Conservation (phyloP, 2,329 filamentous ascomycete species). For the Aspergillus uvarum region DNA sequence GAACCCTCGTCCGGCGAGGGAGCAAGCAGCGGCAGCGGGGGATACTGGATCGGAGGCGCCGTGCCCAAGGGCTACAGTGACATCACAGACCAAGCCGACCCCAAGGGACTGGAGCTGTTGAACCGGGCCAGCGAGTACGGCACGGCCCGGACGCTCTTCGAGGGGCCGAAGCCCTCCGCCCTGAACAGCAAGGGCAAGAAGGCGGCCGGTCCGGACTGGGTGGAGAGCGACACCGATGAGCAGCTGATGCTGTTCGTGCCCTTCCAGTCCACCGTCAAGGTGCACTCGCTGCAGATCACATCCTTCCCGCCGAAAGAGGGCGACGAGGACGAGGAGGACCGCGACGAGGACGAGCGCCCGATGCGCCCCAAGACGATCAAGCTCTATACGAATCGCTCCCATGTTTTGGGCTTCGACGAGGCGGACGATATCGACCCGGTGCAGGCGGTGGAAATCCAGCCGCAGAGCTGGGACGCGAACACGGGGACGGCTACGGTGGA, state of each 20-base stretch:
- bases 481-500: slow-evolving; percentile 70
- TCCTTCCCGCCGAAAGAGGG: slow-evolving; percentile 61
- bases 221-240: slow-evolving; percentile 95
- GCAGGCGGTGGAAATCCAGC: slow-evolving; percentile 72
- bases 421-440: slow-evolving; percentile 81
- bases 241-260: slow-evolving; percentile 92
- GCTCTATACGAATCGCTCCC: slow-evolving; percentile 82
- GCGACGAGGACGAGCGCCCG: slow-evolving; percentile 70
- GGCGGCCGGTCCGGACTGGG: slow-evolving; percentile 70
- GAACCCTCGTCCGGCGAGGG: slow-evolving; percentile 44
- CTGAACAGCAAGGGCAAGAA: slow-evolving; percentile 54
- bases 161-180: slow-evolving; percentile 63
- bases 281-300: slow-evolving; percentile 84
- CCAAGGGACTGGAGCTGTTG: slow-evolving; percentile 77
- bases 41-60: slow-evolving; percentile 69
- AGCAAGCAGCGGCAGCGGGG: slow-evolving; percentile 35
- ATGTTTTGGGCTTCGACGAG: slow-evolving; percentile 92
- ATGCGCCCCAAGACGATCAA: slow-evolving; percentile 81
- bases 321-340: slow-evolving; percentile 48
- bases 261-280: slow-evolving; percentile 82
- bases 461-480: slow-evolving; percentile 73
- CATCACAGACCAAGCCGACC: slow-evolving; percentile 77
- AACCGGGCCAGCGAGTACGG: slow-evolving; percentile 81
- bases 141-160: slow-evolving; percentile 71
- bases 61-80: slow-evolving; percentile 80